Evolutionary conservation across 202 grass and related monocot genomes (phyloP).

Genomic region (Setaria italica): DNA sequence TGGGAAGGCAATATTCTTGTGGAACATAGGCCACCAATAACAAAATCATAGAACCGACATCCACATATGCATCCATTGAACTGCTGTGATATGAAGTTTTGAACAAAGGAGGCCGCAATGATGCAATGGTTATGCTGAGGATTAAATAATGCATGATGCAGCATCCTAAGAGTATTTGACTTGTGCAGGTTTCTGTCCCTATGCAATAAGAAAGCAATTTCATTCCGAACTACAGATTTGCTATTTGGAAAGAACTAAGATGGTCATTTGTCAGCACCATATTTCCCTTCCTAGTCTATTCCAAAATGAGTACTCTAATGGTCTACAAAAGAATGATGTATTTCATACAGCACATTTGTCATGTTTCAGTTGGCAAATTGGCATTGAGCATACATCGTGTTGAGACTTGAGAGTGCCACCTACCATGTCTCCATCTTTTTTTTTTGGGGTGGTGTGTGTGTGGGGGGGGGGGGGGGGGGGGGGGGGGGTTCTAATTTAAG

Average conservation of each 20-base stretch:
- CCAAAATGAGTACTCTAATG: background rate
- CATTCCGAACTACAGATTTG: background rate
- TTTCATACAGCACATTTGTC: background rate
- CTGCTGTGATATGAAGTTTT: conserved; percentile 7
- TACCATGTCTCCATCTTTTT: background rate
- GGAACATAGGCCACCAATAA: conserved; percentile 10
- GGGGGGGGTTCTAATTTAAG: background rate
- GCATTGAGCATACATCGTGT: conserved; percentile 5
- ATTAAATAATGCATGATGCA: background rate
- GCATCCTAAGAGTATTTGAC: background rate
- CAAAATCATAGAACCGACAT: conserved; percentile 2
- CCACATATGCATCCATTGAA: conserved; percentile 9
- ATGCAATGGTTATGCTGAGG: background rate
- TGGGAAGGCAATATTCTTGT: conserved; percentile 12
- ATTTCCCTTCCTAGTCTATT: background rate
- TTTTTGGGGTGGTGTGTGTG: too few relatives aligned
- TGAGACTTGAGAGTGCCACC: background rate
- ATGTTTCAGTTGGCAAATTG: conserved; percentile 2
- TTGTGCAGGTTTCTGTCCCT: background rate
- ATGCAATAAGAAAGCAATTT: conserved; percentile 11
- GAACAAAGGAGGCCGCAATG: background rate
- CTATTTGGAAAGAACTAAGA: background rate
- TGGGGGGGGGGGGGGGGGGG: background rate
- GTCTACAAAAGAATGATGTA: conserved; percentile 1
- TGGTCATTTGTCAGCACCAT: background rate